Evolutionary conservation across 2,329 filamentous ascomycete genomes (phyloP).

Genomic region (Ascochyta viciae-villosae): DNA sequence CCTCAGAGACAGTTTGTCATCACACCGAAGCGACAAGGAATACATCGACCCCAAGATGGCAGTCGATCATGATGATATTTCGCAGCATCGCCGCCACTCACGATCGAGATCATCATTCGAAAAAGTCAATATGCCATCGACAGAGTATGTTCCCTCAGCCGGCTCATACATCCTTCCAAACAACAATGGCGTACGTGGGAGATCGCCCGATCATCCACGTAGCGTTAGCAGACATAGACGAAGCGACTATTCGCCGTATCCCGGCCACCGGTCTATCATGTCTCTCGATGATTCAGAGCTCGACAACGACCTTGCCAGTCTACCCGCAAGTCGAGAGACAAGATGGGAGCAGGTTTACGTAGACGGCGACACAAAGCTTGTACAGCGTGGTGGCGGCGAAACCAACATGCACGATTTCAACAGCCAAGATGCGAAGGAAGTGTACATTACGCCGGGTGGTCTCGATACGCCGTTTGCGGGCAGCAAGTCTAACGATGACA

Average conservation of each 20-base stretch:
- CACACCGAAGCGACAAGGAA: conserved; percentile 54
- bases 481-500: conserved; percentile 35
- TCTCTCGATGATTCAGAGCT: conserved; percentile 48
- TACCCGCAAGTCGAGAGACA: conserved; percentile 44
- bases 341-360: conserved; percentile 51
- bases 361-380: conserved; percentile 48
- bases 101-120: conserved; percentile 42
- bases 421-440: conserved; percentile 41
- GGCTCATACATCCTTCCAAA: conserved; percentile 53
- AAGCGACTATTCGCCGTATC: conserved; percentile 47
- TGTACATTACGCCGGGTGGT: conserved; percentile 44
- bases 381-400: conserved; percentile 41
- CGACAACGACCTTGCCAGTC: conserved; percentile 44
- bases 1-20: conserved; percentile 46
- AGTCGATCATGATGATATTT: conserved; percentile 54
- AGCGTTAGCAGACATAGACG: conserved; percentile 37
- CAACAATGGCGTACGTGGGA: conserved; percentile 30
- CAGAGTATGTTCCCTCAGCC: conserved; percentile 54
- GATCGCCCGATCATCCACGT: conserved; percentile 28
- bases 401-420: conserved; percentile 44
- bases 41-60: conserved; percentile 57
- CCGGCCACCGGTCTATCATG: conserved; percentile 46
- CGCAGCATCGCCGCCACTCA: conserved; percentile 36
- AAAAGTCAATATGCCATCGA: conserved; percentile 46
- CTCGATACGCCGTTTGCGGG: conserved; percentile 38